Conservation (phyloP, 257 asterid genomes). For the Leptodermis oblonga region DNA sequence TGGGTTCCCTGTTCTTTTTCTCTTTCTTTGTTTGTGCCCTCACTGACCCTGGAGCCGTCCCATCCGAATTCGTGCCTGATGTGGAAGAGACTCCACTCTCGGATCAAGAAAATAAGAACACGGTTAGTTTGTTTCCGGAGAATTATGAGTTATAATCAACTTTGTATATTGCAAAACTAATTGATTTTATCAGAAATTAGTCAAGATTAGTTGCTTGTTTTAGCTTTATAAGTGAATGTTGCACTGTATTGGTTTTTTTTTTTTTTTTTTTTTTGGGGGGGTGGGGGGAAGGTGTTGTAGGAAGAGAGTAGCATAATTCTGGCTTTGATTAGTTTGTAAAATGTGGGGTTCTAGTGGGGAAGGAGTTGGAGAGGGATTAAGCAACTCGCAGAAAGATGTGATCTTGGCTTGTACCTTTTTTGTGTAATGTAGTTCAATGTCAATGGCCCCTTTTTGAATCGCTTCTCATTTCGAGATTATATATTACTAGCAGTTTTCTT, state of each 20-base stretch:
- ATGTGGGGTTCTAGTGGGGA: neutral
- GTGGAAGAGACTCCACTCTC: conserved; percentile 30
- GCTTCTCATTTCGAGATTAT: neutral
- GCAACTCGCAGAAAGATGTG: neutral
- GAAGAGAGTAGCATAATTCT: neutral
- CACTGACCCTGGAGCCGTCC: conserved; percentile 25
- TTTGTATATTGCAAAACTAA: neutral
- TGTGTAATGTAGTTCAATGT: neutral
- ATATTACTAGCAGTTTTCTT: neutral
- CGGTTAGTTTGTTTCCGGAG: conserved; percentile 8
- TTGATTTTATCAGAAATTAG: neutral
- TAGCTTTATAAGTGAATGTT: neutral
- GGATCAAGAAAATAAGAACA: conserved; percentile 35
- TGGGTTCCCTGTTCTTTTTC: conserved; percentile 25
- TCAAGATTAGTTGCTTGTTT: neutral
- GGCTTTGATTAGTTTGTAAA: neutral
- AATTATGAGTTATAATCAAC: neutral
- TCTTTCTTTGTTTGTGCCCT: conserved; percentile 25
- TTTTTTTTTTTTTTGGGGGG: neutral
- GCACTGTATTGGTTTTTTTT: no score
- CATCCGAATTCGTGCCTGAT: conserved; percentile 29
- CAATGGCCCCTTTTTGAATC: neutral
- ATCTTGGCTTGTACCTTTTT: neutral
- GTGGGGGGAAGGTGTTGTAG: neutral
- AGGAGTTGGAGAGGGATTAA: neutral